A percentile compares a stretch with the other conserved stretches of the same genome.
Conservation (phyloP, 1,139 yeast species). For the Candida pseudoviswanathii region DNA sequence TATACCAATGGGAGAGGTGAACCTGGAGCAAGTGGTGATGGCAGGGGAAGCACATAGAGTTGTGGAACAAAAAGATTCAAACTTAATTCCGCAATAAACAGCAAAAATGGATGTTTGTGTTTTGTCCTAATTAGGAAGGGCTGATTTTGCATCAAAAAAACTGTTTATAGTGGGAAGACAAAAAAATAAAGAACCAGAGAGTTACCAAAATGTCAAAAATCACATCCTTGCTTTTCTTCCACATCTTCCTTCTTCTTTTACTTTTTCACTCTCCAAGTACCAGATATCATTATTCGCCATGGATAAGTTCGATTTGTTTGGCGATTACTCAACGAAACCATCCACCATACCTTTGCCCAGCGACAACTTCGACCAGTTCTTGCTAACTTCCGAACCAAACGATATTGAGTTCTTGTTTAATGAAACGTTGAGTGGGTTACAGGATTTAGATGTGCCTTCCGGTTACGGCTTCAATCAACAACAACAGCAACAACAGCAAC, state of each 20-base stretch:
- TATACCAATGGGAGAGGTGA: not conserved
- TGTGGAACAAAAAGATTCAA: not conserved
- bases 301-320: slow-evolving; percentile 43
- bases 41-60: not conserved
- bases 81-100: not conserved
- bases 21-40: not conserved
- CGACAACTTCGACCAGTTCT: slow-evolving; percentile 44
- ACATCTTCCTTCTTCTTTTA: not conserved
- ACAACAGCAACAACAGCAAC: slow-evolving; percentile 9
- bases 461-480: slow-evolving; percentile 25
- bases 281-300: slow-evolving; percentile 11
- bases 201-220: not conserved
- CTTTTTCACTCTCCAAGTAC: not conserved
- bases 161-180: slow-evolving; percentile 7
- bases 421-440: slow-evolving; percentile 46
- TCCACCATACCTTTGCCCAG: slow-evolving; percentile 38
- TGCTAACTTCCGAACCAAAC: slow-evolving; percentile 28
- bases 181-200: not conserved
- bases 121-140: slow-evolving; percentile 7
- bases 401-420: slow-evolving; percentile 46
- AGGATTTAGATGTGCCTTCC: slow-evolving; percentile 57
- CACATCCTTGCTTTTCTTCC: not conserved
- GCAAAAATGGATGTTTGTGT: slow-evolving; percentile 3
- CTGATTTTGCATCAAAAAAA: slow-evolving; percentile 6
- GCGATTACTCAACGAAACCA: slow-evolving; percentile 21